phyloP scores from a whole-genome alignment of 2,329 filamentous ascomycete genomes.

The Colletotrichum sp. region DNA sequence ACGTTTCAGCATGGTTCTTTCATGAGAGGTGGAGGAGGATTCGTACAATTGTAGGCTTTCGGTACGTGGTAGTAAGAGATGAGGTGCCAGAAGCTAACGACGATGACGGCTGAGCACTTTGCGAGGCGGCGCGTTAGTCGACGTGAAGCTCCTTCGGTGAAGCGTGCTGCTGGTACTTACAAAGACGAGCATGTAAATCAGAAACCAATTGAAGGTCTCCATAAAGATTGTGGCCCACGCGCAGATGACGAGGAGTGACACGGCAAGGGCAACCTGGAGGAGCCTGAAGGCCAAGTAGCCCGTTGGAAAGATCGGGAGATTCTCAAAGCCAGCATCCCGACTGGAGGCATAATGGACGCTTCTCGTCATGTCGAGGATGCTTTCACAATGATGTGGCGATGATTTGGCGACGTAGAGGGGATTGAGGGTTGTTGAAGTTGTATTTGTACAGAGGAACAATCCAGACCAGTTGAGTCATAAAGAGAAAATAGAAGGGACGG shows the following conservation, averaged over 20 bases:
- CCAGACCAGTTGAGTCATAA: neutral
- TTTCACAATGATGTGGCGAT: neutral
- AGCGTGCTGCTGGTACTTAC: constrained; percentile 35
- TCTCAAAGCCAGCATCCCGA: neutral
- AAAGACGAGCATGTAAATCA: constrained; percentile 34
- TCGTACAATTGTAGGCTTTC: constrained; percentile 46
- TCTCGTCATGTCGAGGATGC: neutral
- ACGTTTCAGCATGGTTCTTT: constrained; percentile 21
- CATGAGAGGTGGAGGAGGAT: neutral
- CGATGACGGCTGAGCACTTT: constrained; percentile 48
- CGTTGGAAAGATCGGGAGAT: neutral
- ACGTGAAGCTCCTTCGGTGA: neutral
- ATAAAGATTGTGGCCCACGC: constrained; percentile 26
- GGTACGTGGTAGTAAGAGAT: constrained; percentile 44
- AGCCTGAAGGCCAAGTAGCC: neutral
- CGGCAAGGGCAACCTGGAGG: constrained; percentile 48
- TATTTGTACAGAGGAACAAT: neutral
- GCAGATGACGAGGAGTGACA: constrained; percentile 51
- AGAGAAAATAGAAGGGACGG: neutral
- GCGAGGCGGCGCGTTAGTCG: neutral
- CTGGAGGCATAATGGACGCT: neutral
- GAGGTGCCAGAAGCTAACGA: constrained; percentile 51
- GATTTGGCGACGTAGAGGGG: neutral
- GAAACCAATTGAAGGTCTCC: no score
- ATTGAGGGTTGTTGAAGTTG: neutral